Evolutionary conservation across 305 asterid genomes (phyloP).

Genomic region (Fraxinus ornus): DNA sequence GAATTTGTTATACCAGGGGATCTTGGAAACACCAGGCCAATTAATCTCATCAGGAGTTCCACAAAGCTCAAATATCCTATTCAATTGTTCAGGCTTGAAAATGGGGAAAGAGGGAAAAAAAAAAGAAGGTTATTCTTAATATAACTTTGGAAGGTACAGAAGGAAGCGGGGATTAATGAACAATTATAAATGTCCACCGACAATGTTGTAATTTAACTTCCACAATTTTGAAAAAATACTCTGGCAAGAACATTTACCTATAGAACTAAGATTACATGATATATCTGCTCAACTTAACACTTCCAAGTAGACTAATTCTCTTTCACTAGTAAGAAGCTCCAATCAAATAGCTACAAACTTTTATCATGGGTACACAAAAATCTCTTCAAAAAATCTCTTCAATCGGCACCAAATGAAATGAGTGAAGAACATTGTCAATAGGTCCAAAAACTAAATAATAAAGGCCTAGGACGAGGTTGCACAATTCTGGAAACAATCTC

Average conservation of each 20-base stretch:
- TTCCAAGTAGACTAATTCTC: not conserved
- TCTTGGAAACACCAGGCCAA: slow-evolving; percentile 99
- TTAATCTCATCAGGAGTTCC: slow-evolving; percentile 91
- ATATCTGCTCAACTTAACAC: not conserved
- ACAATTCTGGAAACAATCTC: not conserved
- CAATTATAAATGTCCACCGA: not conserved
- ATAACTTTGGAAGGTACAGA: not conserved
- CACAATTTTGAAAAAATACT: not conserved
- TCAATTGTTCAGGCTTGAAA: slow-evolving; percentile 80
- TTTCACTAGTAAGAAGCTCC: not conserved
- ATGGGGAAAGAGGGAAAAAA: not conserved
- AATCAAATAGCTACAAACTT: not conserved
- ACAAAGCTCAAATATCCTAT: slow-evolving; percentile 92
- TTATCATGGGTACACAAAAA: not conserved
- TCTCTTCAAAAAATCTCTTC: not conserved
- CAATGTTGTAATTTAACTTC: not conserved
- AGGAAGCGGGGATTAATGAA: not conserved
- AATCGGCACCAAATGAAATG: not conserved
- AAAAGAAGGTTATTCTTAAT: not conserved
- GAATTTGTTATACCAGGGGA: slow-evolving; percentile 91
- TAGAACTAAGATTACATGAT: not conserved
- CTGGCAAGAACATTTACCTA: not conserved
- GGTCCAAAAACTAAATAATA: not conserved
- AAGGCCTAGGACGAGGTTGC: not conserved
- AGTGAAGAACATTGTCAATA: not conserved